Percentiles rank a stretch among this genome's conserved stretches.
Conservation (phyloP, 495 filamentous ascomycete genomes). For the Penicillium coffeae region DNA sequence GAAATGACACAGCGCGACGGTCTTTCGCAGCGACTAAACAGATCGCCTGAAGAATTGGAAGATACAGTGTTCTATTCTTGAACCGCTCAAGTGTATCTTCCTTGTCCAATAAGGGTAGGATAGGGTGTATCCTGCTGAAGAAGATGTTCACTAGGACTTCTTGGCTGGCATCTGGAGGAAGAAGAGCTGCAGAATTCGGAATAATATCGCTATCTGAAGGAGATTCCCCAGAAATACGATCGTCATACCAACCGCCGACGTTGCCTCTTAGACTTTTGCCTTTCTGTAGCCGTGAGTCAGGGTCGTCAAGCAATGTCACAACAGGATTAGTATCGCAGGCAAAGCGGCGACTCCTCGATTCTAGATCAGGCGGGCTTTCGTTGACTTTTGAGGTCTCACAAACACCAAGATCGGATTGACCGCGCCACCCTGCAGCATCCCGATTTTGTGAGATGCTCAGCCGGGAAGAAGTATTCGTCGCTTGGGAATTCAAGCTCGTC, state of each 20-base stretch:
- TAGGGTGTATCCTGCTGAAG: conserved; percentile 18
- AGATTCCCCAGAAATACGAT: not conserved
- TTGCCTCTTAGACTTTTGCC: not conserved
- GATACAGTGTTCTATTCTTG: conserved; percentile 10
- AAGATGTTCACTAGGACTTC: conserved; percentile 20
- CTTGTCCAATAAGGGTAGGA: too few relatives aligned
- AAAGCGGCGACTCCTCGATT: conserved; percentile 11
- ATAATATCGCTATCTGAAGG: not conserved
- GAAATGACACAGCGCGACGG: conserved; percentile 16
- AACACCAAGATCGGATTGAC: too few relatives aligned
- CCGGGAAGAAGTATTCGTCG: not conserved
- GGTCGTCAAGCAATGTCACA: conserved; percentile 15
- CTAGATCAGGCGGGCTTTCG: not conserved
- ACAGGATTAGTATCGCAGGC: conserved; percentile 22
- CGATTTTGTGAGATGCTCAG: not conserved
- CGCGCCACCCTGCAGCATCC: not conserved
- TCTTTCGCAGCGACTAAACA: conserved; percentile 37
- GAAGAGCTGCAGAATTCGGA: not conserved
- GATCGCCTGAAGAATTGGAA: conserved; percentile 25
- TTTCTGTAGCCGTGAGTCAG: conserved; percentile 9
- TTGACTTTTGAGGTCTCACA: not conserved
- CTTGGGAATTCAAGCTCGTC: not conserved
- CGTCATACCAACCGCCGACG: not conserved
- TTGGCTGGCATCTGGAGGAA: conserved; percentile 19
- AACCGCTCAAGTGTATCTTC: conserved; percentile 12